phyloP scores from a whole-genome alignment of 345 rosid species.

The Kandelia obovata region DNA sequence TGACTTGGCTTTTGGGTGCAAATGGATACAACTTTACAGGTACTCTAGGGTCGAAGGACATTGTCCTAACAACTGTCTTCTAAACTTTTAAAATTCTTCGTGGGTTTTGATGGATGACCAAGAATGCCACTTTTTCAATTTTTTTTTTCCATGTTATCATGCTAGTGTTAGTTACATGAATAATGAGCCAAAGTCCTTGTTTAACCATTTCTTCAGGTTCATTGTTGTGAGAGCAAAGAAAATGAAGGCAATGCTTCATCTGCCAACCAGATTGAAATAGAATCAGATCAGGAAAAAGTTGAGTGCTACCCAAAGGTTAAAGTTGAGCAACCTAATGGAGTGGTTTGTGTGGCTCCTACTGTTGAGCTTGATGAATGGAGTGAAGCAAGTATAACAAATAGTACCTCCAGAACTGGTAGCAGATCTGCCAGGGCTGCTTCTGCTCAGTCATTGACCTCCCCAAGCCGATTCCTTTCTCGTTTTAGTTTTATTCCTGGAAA shows the following conservation, averaged over 20 bases:
- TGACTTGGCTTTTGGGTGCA: neutral
- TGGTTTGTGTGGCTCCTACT: slow-evolving; percentile 36
- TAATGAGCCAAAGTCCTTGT: neutral
- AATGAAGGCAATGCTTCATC: slow-evolving; percentile 30
- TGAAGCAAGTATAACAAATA: slow-evolving; percentile 32
- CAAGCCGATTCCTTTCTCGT: slow-evolving; percentile 65
- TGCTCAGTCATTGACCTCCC: slow-evolving; percentile 30
- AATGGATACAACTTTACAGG: neutral
- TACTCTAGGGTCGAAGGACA: neutral
- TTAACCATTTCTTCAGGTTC: slow-evolving; percentile 33
- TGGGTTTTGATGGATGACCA: neutral
- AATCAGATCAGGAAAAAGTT: slow-evolving; percentile 35
- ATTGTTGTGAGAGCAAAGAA: slow-evolving; percentile 38
- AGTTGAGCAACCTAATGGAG: slow-evolving; percentile 34
- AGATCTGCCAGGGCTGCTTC: slow-evolving; percentile 54
- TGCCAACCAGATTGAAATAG: slow-evolving; percentile 20
- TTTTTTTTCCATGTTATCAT: neutral
- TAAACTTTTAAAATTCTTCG: neutral
- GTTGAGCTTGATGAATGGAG: slow-evolving; percentile 47
- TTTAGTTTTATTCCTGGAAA: slow-evolving; percentile 85
- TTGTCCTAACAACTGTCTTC: neutral
- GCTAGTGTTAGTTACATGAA: neutral
- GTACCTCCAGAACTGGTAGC: slow-evolving; percentile 37
- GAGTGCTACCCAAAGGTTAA: slow-evolving; percentile 42
- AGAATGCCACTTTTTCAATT: neutral